Percentiles rank a stretch among this genome's conserved stretches.
Conservation (phyloP, 108 stramenopile genomes). For the Epipyxis sp. region DNA sequence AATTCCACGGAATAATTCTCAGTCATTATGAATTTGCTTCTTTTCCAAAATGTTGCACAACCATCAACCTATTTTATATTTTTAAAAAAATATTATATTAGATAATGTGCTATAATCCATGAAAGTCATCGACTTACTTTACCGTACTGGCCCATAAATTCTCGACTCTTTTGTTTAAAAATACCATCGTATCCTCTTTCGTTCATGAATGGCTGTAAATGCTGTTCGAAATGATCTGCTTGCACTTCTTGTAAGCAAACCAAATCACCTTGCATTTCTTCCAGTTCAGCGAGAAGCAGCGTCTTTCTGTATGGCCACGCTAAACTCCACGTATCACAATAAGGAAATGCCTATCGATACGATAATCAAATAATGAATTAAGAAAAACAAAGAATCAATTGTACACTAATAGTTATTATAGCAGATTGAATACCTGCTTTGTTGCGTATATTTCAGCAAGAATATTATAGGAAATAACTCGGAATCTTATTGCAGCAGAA, state of each 20-base stretch:
- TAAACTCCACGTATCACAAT: slow-evolving; percentile 92
- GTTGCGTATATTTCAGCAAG: slow-evolving; percentile 98
- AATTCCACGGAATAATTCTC: slow-evolving; percentile 94
- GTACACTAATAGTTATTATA: not conserved
- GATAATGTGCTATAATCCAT: not conserved
- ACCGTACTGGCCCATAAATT: slow-evolving; percentile 45
- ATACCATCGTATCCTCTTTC: slow-evolving; percentile 89
- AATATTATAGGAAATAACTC: slow-evolving; percentile 90
- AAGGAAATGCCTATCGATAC: slow-evolving; percentile 68
- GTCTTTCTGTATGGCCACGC: slow-evolving; percentile 89
- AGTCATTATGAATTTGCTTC: slow-evolving; percentile 78
- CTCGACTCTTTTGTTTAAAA: slow-evolving; percentile 95
- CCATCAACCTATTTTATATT: slow-evolving; percentile 93
- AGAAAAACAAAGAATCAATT: not conserved
- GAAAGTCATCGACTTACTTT: not conserved
- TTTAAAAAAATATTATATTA: slow-evolving; percentile 69
- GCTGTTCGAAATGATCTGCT: slow-evolving; percentile 88
- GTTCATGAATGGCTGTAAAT: slow-evolving; percentile 77
- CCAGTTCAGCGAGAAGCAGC: slow-evolving; percentile 84
- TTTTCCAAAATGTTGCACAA: slow-evolving; percentile 96
- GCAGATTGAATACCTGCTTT: slow-evolving; percentile 61
- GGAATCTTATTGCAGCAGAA: slow-evolving; percentile 67
- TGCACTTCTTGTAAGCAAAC: slow-evolving; percentile 97
- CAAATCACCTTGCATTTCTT: slow-evolving; percentile 84
- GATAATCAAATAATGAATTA: not conserved